Conservation (phyloP, 2,329 filamentous ascomycete species). For the Epichloe sylvatica region DNA sequence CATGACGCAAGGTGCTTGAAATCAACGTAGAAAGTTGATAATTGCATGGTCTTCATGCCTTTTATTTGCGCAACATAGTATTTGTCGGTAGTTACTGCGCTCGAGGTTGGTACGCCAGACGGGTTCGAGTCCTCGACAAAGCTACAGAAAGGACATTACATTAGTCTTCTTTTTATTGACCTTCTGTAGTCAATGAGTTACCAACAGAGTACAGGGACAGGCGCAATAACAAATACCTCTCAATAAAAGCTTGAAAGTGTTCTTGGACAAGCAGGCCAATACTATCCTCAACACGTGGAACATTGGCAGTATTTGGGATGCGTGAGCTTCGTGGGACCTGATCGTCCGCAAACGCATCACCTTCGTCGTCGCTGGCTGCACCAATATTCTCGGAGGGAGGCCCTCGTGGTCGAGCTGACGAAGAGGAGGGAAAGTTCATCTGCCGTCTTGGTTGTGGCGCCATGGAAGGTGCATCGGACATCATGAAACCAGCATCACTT, state of each 20-base stretch:
- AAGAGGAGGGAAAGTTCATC: constrained; percentile 34
- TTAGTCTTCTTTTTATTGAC: neutral
- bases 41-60: constrained; percentile 55
- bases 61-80: constrained; percentile 79
- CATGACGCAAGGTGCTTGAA: constrained; percentile 69
- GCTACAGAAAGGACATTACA: constrained; percentile 18
- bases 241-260: constrained; percentile 67
- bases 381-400: constrained; percentile 50
- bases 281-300: constrained; percentile 62
- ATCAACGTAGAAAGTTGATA: constrained; percentile 81
- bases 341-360: constrained; percentile 49
- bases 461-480: constrained; percentile 40
- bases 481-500: constrained; percentile 41
- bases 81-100: constrained; percentile 60
- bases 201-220: neutral
- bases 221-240: constrained; percentile 38
- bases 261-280: constrained; percentile 62
- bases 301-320: constrained; percentile 32
- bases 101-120: constrained; percentile 50
- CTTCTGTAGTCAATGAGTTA: neutral
- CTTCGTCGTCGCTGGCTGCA: constrained; percentile 47
- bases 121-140: constrained; percentile 57
- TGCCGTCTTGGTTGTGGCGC: constrained; percentile 29
- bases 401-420: constrained; percentile 37
- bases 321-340: constrained; percentile 42